phyloP scores from a whole-genome alignment of 371 early-diverging fungal genomes.

The Mucor mucedo region DNA sequence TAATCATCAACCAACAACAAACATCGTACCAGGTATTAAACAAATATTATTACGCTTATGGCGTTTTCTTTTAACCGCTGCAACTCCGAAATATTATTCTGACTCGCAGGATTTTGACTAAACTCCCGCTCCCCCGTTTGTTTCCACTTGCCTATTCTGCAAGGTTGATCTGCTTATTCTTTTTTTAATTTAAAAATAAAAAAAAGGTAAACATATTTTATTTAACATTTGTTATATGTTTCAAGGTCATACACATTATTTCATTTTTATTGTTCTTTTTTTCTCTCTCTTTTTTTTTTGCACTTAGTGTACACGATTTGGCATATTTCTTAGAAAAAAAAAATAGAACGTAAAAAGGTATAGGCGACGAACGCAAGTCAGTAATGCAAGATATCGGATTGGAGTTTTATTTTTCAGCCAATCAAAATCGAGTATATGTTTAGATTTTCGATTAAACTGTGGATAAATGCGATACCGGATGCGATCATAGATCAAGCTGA shows the following conservation, averaged over 20 bases:
- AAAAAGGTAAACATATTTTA: too few relatives aligned
- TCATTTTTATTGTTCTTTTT: neutral
- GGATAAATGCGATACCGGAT: constrained; percentile 1
- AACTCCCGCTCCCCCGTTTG: neutral
- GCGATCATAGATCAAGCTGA: too few relatives aligned
- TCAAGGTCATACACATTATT: neutral
- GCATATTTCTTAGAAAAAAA: neutral
- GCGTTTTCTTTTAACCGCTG: neutral
- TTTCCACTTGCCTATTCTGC: neutral
- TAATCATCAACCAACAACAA: too few relatives aligned
- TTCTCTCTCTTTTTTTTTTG: neutral
- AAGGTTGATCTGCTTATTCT: neutral
- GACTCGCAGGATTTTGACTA: constrained; percentile 3
- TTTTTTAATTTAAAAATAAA: neutral
- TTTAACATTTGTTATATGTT: neutral
- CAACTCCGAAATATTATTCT: neutral
- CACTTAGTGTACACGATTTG: neutral
- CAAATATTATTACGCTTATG: too few relatives aligned
- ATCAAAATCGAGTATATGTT: neutral
- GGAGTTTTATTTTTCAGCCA: neutral
- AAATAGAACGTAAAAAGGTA: neutral
- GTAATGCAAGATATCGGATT: neutral
- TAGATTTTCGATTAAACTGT: neutral
- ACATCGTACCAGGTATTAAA: too few relatives aligned
- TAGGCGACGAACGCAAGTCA: neutral